A percentile compares a stretch with the other conserved stretches of the same genome.
Evolutionary conservation across 257 asterid species (phyloP).

Genomic region (Ehretia macrophylla): DNA sequence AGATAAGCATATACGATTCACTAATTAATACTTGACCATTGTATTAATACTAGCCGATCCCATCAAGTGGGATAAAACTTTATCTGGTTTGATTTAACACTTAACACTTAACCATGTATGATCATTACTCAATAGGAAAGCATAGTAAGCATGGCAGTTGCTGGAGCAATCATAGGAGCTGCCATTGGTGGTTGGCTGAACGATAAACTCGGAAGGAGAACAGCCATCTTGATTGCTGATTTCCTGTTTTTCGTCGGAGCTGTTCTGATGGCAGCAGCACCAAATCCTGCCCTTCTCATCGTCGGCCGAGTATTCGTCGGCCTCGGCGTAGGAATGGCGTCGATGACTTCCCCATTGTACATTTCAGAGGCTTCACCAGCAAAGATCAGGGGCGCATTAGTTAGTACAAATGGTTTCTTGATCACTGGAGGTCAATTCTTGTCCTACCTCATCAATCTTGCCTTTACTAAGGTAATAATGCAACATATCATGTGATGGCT

Average conservation of each 20-base stretch:
- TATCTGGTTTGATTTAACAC: no score
- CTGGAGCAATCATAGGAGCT: constrained; percentile 58
- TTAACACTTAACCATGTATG: background rate
- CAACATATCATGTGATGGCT: constrained; percentile 6
- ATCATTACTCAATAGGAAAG: constrained; percentile 23
- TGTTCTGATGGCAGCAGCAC: constrained; percentile 36
- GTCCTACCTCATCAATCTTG: constrained; percentile 45
- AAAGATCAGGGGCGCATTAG: constrained; percentile 45
- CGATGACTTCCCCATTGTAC: constrained; percentile 45
- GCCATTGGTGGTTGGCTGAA: constrained; percentile 47
- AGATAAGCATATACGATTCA: no score
- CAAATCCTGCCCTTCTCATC: constrained; percentile 30
- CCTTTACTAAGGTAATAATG: constrained; percentile 38
- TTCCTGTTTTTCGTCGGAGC: constrained; percentile 42
- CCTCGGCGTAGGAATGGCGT: constrained; percentile 45
- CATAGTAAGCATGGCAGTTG: constrained; percentile 49
- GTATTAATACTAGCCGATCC: no score
- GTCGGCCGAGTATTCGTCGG: constrained; percentile 41
- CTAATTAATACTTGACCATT: no score
- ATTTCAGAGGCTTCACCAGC: constrained; percentile 50
- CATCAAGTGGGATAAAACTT: no score
- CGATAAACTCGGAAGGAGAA: constrained; percentile 39
- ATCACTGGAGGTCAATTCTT: constrained; percentile 45
- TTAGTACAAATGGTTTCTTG: constrained; percentile 42
- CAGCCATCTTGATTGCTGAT: constrained; percentile 33